Conservation (phyloP, 805 yeast genomes). For the Metschnikowia shivogae region DNA sequence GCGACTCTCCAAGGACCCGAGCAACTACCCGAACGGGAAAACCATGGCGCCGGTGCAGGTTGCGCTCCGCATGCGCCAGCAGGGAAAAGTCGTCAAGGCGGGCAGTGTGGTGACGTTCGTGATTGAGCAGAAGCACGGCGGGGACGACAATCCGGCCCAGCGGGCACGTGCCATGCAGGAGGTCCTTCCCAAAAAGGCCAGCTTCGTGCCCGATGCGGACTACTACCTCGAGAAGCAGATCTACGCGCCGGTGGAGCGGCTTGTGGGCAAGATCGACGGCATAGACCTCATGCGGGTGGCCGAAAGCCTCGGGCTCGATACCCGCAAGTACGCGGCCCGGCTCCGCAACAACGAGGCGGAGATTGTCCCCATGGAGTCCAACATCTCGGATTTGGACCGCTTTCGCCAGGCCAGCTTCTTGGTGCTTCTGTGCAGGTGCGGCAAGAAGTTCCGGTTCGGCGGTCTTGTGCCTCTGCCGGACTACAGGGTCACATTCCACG, state of each 20-base stretch:
- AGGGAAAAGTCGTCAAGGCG: slow-evolving; percentile 82
- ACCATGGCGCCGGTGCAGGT: slow-evolving; percentile 83
- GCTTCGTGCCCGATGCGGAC: slow-evolving; percentile 64
- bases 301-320: slow-evolving; percentile 70
- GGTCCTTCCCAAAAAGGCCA: slow-evolving; percentile 47
- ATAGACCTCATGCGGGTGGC: slow-evolving; percentile 78
- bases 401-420: slow-evolving; percentile 63
- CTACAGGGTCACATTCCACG: slow-evolving; percentile 60
- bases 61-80: slow-evolving; percentile 73
- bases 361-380: slow-evolving; percentile 74
- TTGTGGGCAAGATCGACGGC: slow-evolving; percentile 82
- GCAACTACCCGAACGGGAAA: slow-evolving; percentile 74
- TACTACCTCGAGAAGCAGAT: slow-evolving; percentile 87
- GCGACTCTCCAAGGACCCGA: slow-evolving; percentile 85
- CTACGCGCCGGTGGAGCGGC: slow-evolving; percentile 84
- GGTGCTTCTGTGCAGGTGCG: slow-evolving; percentile 60
- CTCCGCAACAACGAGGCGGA: slow-evolving; percentile 42
- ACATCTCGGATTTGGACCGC: slow-evolving; percentile 75
- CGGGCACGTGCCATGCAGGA: slow-evolving; percentile 83
- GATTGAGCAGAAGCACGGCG: slow-evolving; percentile 44
- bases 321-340: slow-evolving; percentile 51
- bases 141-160: slow-evolving; percentile 55
- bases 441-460: slow-evolving; percentile 56
- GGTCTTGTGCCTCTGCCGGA: slow-evolving; percentile 67
- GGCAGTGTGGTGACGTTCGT: slow-evolving; percentile 89